Base-by-base conservation (phyloP, 2,329 filamentous ascomycete species). In the Lasiodiplodia sp. region DNA sequence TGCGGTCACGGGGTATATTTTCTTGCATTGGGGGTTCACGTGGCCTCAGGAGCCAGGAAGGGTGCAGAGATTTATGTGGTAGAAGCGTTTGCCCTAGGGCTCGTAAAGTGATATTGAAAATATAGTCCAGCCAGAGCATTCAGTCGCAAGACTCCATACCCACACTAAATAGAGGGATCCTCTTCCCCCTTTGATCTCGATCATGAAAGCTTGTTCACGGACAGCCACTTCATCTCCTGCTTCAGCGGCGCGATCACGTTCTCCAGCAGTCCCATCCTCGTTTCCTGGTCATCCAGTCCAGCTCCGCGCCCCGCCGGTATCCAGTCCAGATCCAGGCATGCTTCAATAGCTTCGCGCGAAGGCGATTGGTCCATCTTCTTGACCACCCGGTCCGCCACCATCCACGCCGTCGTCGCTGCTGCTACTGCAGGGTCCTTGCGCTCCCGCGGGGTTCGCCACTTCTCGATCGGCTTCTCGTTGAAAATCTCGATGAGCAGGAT, bases 1-100 rank as follows among this genome's bases (percentile, higher is more conserved):
- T 75, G 76, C 77, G 1, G 84, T 77, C 0, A 93, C 92, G 2
- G 89, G 90, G 71, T 92, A 90, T 75, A 82, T 93, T 3, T 96
- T 96, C 76, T 76, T 96, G 66, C 83, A 83, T 68, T 84, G 85
- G 73, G 89, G 88, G 0, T 96, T 92, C 71, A 78, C 85, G 67
- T 96, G 93, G 92, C 78, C 78, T 47, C 81, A 87, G 38, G 87
- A 89, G 73, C 86, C 86, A 23, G 86, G 85, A 2, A 84, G 81
- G 70, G 74, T 86, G 37, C 92, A 96, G 82, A 85, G 92, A 66
- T 96, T 96, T 77, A 92, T 96, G 88, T 96, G 92, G 92, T 94
- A 80, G 76, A 34, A 1, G 31, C 10, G 6, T 34, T 34, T 34
- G 28, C 28, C 28, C 28, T 34, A 10, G 31, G 31, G 31, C 31